Evolutionary conservation across 2,329 filamentous ascomycete genomes (phyloP).

Genomic region (Alternaria novae-zelandiae): DNA sequence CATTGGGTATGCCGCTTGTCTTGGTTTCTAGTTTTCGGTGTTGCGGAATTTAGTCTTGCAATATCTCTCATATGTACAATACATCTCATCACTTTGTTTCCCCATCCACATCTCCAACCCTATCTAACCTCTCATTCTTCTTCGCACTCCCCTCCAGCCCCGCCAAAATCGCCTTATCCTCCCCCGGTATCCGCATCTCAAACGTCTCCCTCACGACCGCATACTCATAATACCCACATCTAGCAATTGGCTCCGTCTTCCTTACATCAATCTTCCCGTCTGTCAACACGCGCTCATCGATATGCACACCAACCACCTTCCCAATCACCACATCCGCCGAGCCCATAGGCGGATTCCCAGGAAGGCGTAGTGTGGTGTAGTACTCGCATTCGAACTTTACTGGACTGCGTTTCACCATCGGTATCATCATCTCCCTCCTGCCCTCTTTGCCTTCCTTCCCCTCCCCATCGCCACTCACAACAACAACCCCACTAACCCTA

Average conservation of each 20-base stretch:
- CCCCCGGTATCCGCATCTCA: slow-evolving; percentile 62
- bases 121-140: slow-evolving; percentile 23
- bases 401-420: slow-evolving; percentile 62
- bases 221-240: slow-evolving; percentile 68
- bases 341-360: slow-evolving; percentile 64
- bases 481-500: slow-evolving; percentile 40
- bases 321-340: slow-evolving; percentile 65
- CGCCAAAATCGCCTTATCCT: slow-evolving; percentile 27
- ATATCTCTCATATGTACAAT: no score
- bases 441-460: no score
- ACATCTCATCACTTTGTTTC: no score
- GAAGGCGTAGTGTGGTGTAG: slow-evolving; percentile 61
- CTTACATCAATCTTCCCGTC: slow-evolving; percentile 62
- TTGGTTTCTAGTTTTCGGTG: no score
- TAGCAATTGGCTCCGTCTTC: slow-evolving; percentile 65
- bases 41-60: no score
- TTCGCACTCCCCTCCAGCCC: slow-evolving; percentile 41
- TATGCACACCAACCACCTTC: slow-evolving; percentile 63
- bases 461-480: neutral
- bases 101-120: neutral
- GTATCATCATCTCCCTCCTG: slow-evolving; percentile 35
- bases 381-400: slow-evolving; percentile 65
- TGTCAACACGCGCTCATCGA: slow-evolving; percentile 61
- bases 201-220: slow-evolving; percentile 62
- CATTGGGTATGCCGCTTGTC: no score